A percentile compares a stretch with the other conserved stretches of the same genome.
Evolutionary conservation across 768 basidiomycete genomes (phyloP).

Genomic region (Lactifluus piperatus): DNA sequence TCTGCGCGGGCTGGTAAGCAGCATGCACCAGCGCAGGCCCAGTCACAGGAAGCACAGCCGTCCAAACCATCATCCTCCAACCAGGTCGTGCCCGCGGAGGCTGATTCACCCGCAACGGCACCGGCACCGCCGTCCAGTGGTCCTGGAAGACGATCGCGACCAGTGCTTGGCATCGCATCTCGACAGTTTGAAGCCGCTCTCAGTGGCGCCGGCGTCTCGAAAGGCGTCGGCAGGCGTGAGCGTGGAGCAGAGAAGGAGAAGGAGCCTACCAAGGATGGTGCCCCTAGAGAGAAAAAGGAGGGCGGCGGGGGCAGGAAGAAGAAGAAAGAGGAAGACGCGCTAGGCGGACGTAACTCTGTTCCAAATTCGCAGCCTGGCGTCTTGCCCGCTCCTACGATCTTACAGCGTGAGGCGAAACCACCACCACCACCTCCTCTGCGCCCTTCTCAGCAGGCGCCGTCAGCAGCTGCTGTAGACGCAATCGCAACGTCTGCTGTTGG

Average conservation of each 20-base stretch:
- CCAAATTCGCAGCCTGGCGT: constrained; percentile 1
- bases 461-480: too few relatives aligned
- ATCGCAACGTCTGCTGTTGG: background rate
- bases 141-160: constrained; percentile 29
- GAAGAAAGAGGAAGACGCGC: background rate
- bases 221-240: constrained; percentile 24
- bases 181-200: constrained; percentile 69
- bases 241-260: constrained; percentile 22
- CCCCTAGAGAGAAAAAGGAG: constrained; percentile 14
- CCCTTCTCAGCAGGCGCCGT: background rate
- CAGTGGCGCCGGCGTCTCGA: constrained; percentile 50
- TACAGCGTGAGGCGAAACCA: constrained; percentile 23
- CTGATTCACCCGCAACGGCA: background rate
- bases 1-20: constrained; percentile 9
- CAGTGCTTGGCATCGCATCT: constrained; percentile 52
- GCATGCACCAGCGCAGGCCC: background rate
- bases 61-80: background rate
- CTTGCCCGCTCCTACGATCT: constrained; percentile 21
- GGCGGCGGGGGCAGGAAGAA: constrained; percentile 4
- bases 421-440: background rate
- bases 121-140: constrained; percentile 31
- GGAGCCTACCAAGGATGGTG: constrained; percentile 19
- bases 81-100: constrained; percentile 2
- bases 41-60: background rate
- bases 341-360: background rate